phyloP scores from a whole-genome alignment of 2,329 filamentous ascomycete species.

The Capronia coronata region DNA sequence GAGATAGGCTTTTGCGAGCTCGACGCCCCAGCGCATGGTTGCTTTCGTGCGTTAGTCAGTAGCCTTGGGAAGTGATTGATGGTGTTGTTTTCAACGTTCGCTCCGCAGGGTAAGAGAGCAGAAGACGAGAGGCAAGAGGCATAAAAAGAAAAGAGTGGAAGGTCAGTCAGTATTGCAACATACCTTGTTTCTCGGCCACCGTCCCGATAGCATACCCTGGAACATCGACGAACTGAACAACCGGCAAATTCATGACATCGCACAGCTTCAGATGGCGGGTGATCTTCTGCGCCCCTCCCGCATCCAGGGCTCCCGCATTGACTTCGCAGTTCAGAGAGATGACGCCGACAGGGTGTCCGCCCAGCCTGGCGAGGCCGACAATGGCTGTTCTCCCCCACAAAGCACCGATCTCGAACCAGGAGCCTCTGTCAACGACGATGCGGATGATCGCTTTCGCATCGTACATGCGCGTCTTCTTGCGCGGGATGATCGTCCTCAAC shows the following conservation, averaged over 20 bases:
- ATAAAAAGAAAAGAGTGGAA: too few relatives aligned
- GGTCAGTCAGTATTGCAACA: neutral
- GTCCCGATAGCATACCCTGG: constrained; percentile 58
- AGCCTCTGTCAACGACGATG: constrained; percentile 49
- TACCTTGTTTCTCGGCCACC: constrained; percentile 44
- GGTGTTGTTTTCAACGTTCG: too few relatives aligned
- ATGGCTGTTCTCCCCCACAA: constrained; percentile 59
- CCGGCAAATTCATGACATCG: constrained; percentile 59
- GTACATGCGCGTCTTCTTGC: constrained; percentile 55
- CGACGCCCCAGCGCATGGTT: constrained; percentile 59
- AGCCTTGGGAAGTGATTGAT: too few relatives aligned
- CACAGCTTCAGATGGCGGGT: constrained; percentile 56
- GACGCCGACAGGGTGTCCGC: constrained; percentile 53
- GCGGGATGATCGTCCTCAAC: constrained; percentile 53
- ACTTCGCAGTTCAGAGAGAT: constrained; percentile 39
- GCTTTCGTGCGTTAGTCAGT: constrained; percentile 39
- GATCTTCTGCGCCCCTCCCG: constrained; percentile 55
- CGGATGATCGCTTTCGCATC: constrained; percentile 52
- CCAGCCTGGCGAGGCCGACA: constrained; percentile 53
- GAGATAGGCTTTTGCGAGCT: constrained; percentile 56
- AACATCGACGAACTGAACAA: constrained; percentile 58
- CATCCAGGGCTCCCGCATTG: constrained; percentile 56
- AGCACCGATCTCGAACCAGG: constrained; percentile 59
- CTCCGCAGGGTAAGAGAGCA: too few relatives aligned
- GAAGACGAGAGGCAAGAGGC: too few relatives aligned